Base-by-base conservation (phyloP, 2,329 filamentous ascomycete species). In the Xylariaceae sp. region DNA sequence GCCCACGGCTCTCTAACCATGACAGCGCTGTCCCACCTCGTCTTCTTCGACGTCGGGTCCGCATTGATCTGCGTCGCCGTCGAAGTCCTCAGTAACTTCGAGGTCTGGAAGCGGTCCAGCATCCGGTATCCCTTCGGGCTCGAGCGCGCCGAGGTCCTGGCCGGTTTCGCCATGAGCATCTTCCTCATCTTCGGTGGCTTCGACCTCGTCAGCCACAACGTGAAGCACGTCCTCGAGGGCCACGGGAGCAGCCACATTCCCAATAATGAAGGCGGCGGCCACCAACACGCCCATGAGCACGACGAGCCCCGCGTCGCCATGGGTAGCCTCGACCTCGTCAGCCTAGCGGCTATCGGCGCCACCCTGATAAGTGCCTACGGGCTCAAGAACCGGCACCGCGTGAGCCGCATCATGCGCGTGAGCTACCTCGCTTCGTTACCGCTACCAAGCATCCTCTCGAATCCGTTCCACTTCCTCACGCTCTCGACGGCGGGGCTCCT, bases 131-230 rank as follows among this genome's bases (percentile, higher is more conserved):
- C 93, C 0, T 98, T 98, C 62, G 91, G 85, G 3, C 79, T 98
- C 20, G 89, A 96, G 69, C 82, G 93, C 43, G 87, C 88, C 47
- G 93, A 98, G 67, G 92, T 98, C 5, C 79, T 98, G 14, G 90
- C 91, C 27, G 93, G 93, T 16, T 95, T 98, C 54, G 93, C 91
- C 49, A 89, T 97, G 82, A 94, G 90, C 41, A 86, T 98, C 32
- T 89, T 96, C 50, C 79, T 98, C 11, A 80, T 95, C n/a, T 98
- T 98, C 68, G 95, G 95, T 74, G 92, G 92, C 17, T 85, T 97
- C 59, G 93, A 98, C 59, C 80, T 98, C 39, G 85, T 98, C 50
- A 95, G 88, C 33, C 93, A 98, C 65, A 92, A 89, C 49, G 74
- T 95, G 14, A 93, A 95, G 63, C 92, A 98, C 66, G 79, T 90